Percentiles rank a stretch among this genome's conserved stretches.
Conservation (phyloP, 768 basidiomycete species). For the Amanita exitialis region DNA sequence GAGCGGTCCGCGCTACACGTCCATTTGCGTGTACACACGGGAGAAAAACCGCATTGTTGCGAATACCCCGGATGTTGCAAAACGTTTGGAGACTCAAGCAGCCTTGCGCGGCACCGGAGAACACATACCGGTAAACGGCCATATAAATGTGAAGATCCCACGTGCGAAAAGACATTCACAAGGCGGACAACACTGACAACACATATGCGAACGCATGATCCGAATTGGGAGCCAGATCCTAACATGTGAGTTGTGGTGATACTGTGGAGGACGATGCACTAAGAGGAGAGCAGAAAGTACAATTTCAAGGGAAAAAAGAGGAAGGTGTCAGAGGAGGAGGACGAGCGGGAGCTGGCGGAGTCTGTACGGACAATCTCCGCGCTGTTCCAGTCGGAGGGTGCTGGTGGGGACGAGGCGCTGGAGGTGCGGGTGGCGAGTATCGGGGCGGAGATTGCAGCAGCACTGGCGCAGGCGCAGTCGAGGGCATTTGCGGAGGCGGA, state of each 20-base stretch:
- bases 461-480: constrained; percentile 65
- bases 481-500: constrained; percentile 50
- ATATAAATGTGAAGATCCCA: constrained; percentile 76
- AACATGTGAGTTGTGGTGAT: constrained; percentile 46
- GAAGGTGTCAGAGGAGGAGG: constrained; percentile 37
- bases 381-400: constrained; percentile 42
- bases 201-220: constrained; percentile 85
- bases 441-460: constrained; percentile 72
- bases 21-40: constrained; percentile 83
- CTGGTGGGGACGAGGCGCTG: constrained; percentile 34
- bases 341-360: constrained; percentile 59
- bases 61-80: constrained; percentile 83
- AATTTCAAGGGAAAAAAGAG: constrained; percentile 71
- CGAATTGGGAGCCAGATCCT: constrained; percentile 77
- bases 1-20: constrained; percentile 87
- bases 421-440: constrained; percentile 67
- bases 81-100: constrained; percentile 87
- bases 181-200: constrained; percentile 76
- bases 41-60: constrained; percentile 87
- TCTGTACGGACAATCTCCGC: constrained; percentile 71
- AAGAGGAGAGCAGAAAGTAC: constrained; percentile 47
- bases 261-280: not conserved
- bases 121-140: constrained; percentile 84
- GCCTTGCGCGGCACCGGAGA: constrained; percentile 83
- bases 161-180: constrained; percentile 83